These are phyloP conservation scores for Pythium phragmitis DNA, from an alignment of 352 stramenopile species.

Conservation along the genomic window DNA sequence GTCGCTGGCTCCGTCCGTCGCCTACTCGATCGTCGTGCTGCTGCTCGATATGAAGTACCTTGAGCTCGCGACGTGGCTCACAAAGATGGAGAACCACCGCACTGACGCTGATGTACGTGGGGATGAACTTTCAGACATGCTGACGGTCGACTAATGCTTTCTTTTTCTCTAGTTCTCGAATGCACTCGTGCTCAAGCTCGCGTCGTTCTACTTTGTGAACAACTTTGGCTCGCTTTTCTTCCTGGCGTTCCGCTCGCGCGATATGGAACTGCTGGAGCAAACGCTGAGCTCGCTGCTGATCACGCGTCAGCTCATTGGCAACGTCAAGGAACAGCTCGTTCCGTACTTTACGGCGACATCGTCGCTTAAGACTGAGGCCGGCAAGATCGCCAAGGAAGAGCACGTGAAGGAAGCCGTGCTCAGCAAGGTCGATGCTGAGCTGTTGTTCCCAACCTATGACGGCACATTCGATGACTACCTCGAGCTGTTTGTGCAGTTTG, in stretches of 20 bases:
- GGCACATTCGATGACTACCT: slow-evolving; percentile 94
- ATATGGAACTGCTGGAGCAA: slow-evolving; percentile 89
- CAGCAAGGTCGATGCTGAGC: slow-evolving; percentile 73
- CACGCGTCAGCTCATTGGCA: slow-evolving; percentile 78
- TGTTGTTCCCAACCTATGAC: slow-evolving; percentile 80
- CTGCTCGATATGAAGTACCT: slow-evolving; percentile 87
- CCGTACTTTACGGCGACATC: slow-evolving; percentile 78
- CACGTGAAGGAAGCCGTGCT: slow-evolving; percentile 48
- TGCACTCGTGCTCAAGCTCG: slow-evolving; percentile 96
- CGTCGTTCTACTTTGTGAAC: slow-evolving; percentile 98
- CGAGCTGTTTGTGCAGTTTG: slow-evolving; percentile 92
- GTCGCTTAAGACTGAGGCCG: slow-evolving; percentile 80
- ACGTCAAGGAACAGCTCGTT: slow-evolving; percentile 77
- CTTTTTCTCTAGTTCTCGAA: slow-evolving; percentile 71
- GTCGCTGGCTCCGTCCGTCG: slow-evolving; percentile 62
- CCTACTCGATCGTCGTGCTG: slow-evolving; percentile 75
- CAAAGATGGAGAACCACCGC: slow-evolving; percentile 92
- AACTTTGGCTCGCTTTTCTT: slow-evolving; percentile 97
- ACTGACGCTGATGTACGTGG: slow-evolving; percentile 80
- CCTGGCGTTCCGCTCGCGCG: slow-evolving; percentile 90
- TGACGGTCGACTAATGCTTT: background rate
- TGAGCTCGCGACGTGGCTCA: slow-evolving; percentile 90
- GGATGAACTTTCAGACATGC: too few relatives aligned
- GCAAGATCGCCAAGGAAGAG: slow-evolving; percentile 67
- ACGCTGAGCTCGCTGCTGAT: slow-evolving; percentile 85